Base-by-base conservation (phyloP, 768 basidiomycete species). In the Suillus tomentosus region DNA sequence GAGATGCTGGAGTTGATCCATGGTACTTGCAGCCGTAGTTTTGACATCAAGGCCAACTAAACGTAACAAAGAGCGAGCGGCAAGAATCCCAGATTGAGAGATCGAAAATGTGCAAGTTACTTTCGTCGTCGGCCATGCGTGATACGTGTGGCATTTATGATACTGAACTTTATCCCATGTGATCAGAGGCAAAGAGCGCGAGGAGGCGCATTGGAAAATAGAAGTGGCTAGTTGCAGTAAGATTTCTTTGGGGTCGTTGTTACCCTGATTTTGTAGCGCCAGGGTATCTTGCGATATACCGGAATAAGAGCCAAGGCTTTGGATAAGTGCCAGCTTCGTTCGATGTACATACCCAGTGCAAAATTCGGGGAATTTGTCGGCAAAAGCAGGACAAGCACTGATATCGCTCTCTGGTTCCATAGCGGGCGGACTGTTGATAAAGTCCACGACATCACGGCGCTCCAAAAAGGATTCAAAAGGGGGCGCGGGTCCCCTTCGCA, bases 191-290 rank as follows among this genome's bases (percentile, higher is more conserved):
- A 27, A 11, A 19, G 10, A 5, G 9, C 10, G 17, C 6, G 39
- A 42, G 17, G 2, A 5, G 11, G 9, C 3, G 17, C 57, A 58
- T 17, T 19, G 57, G 24, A 58, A 58, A 27, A 58, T 24, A 27
- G 57, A 58, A 40, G 57, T 58, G 24, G 57, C 57, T 24, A 58
- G 24, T 58, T 58, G 57, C 4, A 57, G 55, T 42, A 11, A 13
- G 10, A 31, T 34, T 10, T 54, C 31, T 5, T 58, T 17, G 11
- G 10, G 24, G 40, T 17, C 17, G 24, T 27, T 17, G 5, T 7
- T 42, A 42, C 24, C 24, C 6, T 58, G 57, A 39, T 24, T 27
- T 42, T 17, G 14, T 57, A 10, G 39, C 22, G 9, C 19, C 11
- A 54, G 31, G 19, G 19, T 24, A 27, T 57, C 15, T 24, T 56